Evolutionary conservation across 257 asterid species (phyloP).

Genomic region (Cynanchum wilfordii): DNA sequence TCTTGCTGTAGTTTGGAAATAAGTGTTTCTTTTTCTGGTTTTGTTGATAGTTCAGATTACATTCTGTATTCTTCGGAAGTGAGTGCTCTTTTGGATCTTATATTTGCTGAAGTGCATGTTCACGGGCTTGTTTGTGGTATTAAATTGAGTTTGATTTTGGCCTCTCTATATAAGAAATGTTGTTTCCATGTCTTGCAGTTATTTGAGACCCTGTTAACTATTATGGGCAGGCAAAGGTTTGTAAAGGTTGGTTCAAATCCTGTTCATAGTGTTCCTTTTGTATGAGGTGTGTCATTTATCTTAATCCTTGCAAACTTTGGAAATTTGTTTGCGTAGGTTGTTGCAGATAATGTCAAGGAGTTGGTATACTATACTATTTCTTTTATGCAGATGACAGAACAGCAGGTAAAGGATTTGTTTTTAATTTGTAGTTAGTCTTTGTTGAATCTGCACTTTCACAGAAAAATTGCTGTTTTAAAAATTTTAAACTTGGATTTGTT

Average conservation of each 20-base stretch:
- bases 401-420: slow-evolving; percentile 51
- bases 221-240: slow-evolving; percentile 70
- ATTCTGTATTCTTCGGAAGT: neutral
- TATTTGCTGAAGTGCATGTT: neutral
- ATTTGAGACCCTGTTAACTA: slow-evolving; percentile 77
- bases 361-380: slow-evolving; percentile 78
- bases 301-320: neutral
- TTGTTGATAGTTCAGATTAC: neutral
- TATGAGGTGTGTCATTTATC: slow-evolving; percentile 1
- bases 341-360: slow-evolving; percentile 67
- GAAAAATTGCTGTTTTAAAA: neutral
- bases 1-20: neutral
- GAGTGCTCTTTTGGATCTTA: neutral
- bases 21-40: neutral
- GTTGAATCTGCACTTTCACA: neutral
- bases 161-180: neutral
- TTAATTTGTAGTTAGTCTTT: neutral
- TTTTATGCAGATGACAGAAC: slow-evolving; percentile 90
- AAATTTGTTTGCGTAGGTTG: slow-evolving; percentile 40
- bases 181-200: slow-evolving; percentile 48
- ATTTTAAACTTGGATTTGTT: neutral
- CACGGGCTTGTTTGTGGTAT: slow-evolving; percentile 1
- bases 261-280: slow-evolving; percentile 12
- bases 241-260: slow-evolving; percentile 50
- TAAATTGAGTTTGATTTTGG: slow-evolving; percentile 2